Base-by-base conservation (phyloP, 768 basidiomycete genomes). In the Psilocybe subaeruginosa region DNA sequence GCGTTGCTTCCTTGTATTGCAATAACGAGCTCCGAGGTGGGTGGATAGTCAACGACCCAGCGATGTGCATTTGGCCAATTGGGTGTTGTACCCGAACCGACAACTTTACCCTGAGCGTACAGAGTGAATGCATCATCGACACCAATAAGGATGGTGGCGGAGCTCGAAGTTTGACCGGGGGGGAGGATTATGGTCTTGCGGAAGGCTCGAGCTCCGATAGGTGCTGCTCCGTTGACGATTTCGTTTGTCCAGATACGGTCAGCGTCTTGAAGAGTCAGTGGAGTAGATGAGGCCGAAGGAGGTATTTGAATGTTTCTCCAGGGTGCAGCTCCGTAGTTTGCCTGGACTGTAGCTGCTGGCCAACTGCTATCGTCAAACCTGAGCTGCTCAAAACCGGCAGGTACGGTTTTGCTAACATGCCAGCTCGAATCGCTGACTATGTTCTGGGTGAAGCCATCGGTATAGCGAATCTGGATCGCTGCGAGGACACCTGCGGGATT, bases 401-500 rank as follows among this genome's bases (percentile, higher is more conserved):
- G 69, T 2, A 67, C 65, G 3, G 66, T 63, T 2, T 27, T 52
- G 35, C 66, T 59, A 35, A 62, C 64, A 37, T 69, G 71, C 76
- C 76, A 77, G 3, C 63, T 60, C 12, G 55, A 61, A 45, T 77
- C 74, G 11, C 70, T 75, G 51, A 69, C 67, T 16, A 76, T 64
- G 31, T 64, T 69, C 4, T 72, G 68, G 12, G 66, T 69, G 8
- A 62, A 69, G 1, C 73, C 74, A 27, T 76, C 74, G 46, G 61
- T 62, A 56, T 73, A 77, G 14, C 50, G 63, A 33, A 73, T 65
- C 35, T 72, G 61, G 50, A 75, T 69, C 39, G 69, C 66, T 8
- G 69, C 71, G 16, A 75, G 59, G 1, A 75, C 50, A 1, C 71
- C 73, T 4, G 74, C 60, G 6, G 60, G 27, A 17, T 61, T 55